Evolutionary conservation across 768 basidiomycete genomes (phyloP).

Genomic region (Serendipita sp.): DNA sequence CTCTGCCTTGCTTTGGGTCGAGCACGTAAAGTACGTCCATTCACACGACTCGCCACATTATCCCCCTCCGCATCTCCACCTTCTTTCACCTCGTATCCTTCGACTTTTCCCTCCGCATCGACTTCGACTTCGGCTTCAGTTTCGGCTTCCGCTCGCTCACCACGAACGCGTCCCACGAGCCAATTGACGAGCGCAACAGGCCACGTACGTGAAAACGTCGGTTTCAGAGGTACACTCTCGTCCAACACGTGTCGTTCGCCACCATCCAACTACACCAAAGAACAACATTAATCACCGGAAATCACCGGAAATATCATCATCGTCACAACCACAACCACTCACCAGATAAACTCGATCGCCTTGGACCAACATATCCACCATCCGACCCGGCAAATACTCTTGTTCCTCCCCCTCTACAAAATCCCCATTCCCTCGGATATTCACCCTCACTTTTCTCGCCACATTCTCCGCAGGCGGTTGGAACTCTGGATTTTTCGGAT

Average conservation of each 20-base stretch:
- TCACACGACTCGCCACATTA: neutral
- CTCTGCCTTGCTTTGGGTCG: no score
- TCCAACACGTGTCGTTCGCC: constrained; percentile 45
- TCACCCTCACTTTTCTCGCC: constrained; percentile 48
- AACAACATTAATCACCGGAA: neutral
- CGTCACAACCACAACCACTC: constrained; percentile 16
- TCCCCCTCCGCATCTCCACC: neutral
- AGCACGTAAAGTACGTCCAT: no score
- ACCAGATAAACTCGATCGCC: constrained; percentile 61
- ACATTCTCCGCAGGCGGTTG: constrained; percentile 1
- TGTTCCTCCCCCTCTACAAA: constrained; percentile 37
- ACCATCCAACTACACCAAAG: constrained; percentile 37
- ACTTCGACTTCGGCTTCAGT: neutral
- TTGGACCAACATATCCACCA: constrained; percentile 71
- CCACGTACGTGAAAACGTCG: constrained; percentile 57
- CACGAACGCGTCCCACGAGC: constrained; percentile 15
- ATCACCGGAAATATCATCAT: neutral
- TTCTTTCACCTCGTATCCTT: neutral
- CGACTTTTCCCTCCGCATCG: neutral
- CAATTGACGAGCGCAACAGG: constrained; percentile 34
- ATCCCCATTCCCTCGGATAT: constrained; percentile 37
- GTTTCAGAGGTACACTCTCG: constrained; percentile 37
- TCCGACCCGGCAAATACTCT: constrained; percentile 26
- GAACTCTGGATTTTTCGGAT: constrained; percentile 40
- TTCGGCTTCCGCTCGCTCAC: neutral